A percentile compares a stretch with the other conserved stretches of the same genome.
These are phyloP conservation scores for Aspergillus alliaceus DNA, from an alignment of 2,329 filamentous ascomycete genomes.

Conservation along the genomic window DNA sequence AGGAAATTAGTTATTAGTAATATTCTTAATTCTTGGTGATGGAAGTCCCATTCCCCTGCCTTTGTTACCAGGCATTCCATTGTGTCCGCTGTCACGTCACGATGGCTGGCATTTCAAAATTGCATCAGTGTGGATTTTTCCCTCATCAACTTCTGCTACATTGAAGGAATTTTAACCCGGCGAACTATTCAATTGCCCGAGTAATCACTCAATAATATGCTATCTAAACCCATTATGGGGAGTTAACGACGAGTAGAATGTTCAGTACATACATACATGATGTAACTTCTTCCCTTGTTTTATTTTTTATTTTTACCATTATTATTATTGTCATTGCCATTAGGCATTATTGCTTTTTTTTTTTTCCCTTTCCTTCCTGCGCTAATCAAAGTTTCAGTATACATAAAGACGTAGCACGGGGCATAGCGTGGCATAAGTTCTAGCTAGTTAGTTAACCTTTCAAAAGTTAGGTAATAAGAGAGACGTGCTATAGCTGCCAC, in stretches of 20 bases:
- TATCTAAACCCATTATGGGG: background rate
- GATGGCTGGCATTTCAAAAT: background rate
- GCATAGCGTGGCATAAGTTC: background rate
- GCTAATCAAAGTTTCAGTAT: background rate
- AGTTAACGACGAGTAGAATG: background rate
- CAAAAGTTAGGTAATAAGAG: background rate
- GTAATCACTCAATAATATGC: background rate
- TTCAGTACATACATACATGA: no score
- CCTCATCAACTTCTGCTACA: background rate
- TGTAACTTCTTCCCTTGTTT: no score
- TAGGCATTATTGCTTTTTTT: no score
- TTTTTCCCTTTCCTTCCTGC: no score
- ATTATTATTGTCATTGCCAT: no score
- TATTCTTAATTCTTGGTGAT: background rate
- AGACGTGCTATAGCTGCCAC: background rate
- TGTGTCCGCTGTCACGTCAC: background rate
- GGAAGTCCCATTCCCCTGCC: background rate
- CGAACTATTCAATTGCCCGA: background rate
- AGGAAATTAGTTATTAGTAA: background rate
- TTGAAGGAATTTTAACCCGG: background rate
- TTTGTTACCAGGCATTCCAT: background rate
- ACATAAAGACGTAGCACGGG: background rate
- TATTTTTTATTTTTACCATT: no score
- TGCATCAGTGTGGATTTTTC: background rate
- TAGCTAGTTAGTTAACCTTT: no score